phyloP scores from a whole-genome alignment of 2,329 filamentous ascomycete genomes.

The Apiospora malaysiana region DNA sequence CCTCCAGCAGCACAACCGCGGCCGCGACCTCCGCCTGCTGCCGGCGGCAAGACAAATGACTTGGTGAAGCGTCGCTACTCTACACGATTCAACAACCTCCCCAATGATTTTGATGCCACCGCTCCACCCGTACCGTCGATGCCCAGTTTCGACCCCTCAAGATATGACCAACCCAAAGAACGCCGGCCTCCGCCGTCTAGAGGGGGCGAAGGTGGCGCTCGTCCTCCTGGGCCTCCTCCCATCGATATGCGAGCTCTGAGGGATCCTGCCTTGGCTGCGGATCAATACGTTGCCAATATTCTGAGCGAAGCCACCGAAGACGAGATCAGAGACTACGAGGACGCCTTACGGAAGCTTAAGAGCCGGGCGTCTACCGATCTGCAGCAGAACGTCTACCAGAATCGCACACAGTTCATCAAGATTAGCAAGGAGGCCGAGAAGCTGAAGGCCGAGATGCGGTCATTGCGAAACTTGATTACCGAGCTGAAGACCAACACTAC shows the following conservation, averaged over 20 bases:
- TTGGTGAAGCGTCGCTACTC: slow-evolving; percentile 95
- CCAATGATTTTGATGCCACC: slow-evolving; percentile 70
- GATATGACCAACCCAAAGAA: slow-evolving; percentile 59
- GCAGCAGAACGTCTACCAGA: slow-evolving; percentile 95
- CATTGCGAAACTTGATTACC: slow-evolving; percentile 86
- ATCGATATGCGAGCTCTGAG: slow-evolving; percentile 80
- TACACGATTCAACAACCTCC: slow-evolving; percentile 82
- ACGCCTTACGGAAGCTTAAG: slow-evolving; percentile 77
- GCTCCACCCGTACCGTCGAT: slow-evolving; percentile 76
- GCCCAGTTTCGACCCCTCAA: slow-evolving; percentile 57
- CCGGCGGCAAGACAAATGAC: slow-evolving; percentile 73
- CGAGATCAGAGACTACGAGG: slow-evolving; percentile 83
- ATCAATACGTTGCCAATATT: slow-evolving; percentile 77
- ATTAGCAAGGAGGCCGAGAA: slow-evolving; percentile 99
- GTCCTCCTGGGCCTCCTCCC: slow-evolving; percentile 60
- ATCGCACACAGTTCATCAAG: slow-evolving; percentile 97
- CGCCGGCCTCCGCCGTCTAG: slow-evolving; percentile 59
- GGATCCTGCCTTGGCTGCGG: slow-evolving; percentile 79
- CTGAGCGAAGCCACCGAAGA: slow-evolving; percentile 86
- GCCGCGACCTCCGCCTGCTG: slow-evolving; percentile 55
- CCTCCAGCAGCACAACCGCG: slow-evolving; percentile 40
- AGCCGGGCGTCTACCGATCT: slow-evolving; percentile 80
- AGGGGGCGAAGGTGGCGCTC: slow-evolving; percentile 51
- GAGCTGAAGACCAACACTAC: slow-evolving; percentile 84
- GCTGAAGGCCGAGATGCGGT: slow-evolving; percentile 94